phyloP scores from a whole-genome alignment of 1,284 basidiomycete species.

The Hemileia vastatrix region DNA sequence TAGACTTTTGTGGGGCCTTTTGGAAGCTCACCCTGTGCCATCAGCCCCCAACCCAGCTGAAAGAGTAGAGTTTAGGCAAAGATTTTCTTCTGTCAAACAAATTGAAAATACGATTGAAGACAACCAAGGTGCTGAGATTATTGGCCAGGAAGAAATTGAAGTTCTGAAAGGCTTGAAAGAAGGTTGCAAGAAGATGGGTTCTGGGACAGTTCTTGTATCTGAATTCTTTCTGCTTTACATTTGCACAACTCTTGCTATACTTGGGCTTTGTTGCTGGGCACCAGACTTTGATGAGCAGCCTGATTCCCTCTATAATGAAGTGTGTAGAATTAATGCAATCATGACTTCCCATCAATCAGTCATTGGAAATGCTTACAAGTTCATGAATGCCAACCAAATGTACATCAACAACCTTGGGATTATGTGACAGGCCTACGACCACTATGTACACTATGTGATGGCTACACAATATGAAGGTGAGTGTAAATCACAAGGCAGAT shows the following conservation, averaged over 20 bases:
- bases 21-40: too few species aligned
- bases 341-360: not conserved
- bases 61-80: too few species aligned
- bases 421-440: not conserved
- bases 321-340: not conserved
- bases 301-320: not conserved
- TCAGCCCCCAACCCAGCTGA: too few species aligned
- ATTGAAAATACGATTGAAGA: too few species aligned
- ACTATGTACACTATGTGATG: not conserved
- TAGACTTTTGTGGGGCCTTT: too few species aligned
- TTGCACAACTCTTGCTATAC: not conserved
- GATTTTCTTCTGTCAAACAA: too few species aligned
- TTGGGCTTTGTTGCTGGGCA: not conserved
- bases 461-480: not conserved
- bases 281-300: not conserved
- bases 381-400: not conserved
- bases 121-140: too few species aligned
- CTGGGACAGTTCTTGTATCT: not conserved
- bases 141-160: too few species aligned
- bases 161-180: not conserved
- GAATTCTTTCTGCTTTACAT: conserved; percentile 1
- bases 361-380: not conserved
- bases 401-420: not conserved
- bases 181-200: not conserved
- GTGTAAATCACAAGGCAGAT: too few species aligned